Evolutionary conservation across 2,329 filamentous ascomycete genomes (phyloP), one percentile per base, ranked within the genome.

Genomic region (Colletotrichum eleusines): DNA sequence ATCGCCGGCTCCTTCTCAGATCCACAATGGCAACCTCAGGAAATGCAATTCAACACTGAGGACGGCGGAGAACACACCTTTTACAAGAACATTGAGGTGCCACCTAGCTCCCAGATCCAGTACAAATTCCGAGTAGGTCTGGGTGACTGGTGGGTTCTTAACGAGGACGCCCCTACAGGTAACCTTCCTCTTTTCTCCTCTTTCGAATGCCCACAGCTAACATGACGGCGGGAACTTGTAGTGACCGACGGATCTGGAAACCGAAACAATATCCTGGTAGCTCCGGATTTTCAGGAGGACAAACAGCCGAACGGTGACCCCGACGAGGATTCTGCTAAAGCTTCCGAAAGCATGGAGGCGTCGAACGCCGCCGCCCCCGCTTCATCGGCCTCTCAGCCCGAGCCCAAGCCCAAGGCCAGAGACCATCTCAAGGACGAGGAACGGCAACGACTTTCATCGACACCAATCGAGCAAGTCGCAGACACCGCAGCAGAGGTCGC

Each of bases 41-140:
- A 93, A 80, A 93, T 94, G 91, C 79, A 87, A 12, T 84, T 80
- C 68, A 82, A 82, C 5, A 81, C 82, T 38, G 84, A 86, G 12
- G 80, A 84, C 5, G 81, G 86, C 44, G 87, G 86, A n/a, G 83
- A 90, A 64, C 81, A 88, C 69, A 77, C 85, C 16, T 94, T 92
- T 77, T 83, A 80, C 53, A 88, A 88, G 69, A 80, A 84, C 1
- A 83, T 93, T 54, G 78, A 84, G 44, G 83, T 87, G 9, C 82
- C 88, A 23, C 82, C 87, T 28, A 87, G 87, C 28, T 85, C 87
- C 57, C 86, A 88, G 68, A 88, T 93, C 74, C 89, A 92, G 76
- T 95, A 94, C 85, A 94, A 94, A 80, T 92, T 94, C 74, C 87
- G 91, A 38, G 82, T 92, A 44, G 91, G 91, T 12, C 78, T 84